Evolutionary conservation across 805 yeast genomes (phyloP).

Genomic region (Candida ovalis): DNA sequence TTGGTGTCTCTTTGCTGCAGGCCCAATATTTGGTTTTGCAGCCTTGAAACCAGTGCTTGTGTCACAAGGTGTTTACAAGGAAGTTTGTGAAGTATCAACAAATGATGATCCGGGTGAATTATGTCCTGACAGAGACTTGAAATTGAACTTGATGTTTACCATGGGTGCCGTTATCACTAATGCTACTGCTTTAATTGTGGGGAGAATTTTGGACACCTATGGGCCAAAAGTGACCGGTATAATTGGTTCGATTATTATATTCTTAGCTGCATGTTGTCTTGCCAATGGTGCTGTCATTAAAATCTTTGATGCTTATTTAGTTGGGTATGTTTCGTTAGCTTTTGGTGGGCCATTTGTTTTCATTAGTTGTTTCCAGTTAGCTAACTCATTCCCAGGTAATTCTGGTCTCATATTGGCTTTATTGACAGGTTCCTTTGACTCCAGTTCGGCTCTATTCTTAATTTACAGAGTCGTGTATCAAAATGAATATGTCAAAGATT

Average conservation of each 20-base stretch:
- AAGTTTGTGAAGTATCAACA: constrained; percentile 43
- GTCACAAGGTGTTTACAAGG: constrained; percentile 69
- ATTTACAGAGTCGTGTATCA: constrained; percentile 66
- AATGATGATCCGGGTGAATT: constrained; percentile 9
- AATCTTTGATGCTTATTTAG: constrained; percentile 58
- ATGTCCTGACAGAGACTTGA: constrained; percentile 78
- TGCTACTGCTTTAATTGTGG: constrained; percentile 77
- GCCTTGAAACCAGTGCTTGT: constrained; percentile 84
- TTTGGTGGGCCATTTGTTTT: constrained; percentile 93
- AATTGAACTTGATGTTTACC: constrained; percentile 79
- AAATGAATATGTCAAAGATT: constrained; percentile 28
- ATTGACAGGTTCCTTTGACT: constrained; percentile 90
- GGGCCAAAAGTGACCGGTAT: constrained; percentile 83
- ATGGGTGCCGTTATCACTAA: constrained; percentile 85
- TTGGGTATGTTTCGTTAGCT: constrained; percentile 75
- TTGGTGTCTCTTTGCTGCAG: constrained; percentile 92
- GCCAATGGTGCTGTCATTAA: constrained; percentile 21
- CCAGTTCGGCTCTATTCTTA: constrained; percentile 85
- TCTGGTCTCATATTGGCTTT: constrained; percentile 81
- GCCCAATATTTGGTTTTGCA: constrained; percentile 93
- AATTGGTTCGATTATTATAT: constrained; percentile 61
- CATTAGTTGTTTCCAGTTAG: constrained; percentile 84
- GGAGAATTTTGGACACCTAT: constrained; percentile 66
- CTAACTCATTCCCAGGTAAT: constrained; percentile 78
- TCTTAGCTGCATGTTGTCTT: constrained; percentile 45